Evolutionary conservation across 78 protist genomes (phyloP), one percentile per base, ranked within the genome.

Genomic region (Chrysochromulina parva): DNA sequence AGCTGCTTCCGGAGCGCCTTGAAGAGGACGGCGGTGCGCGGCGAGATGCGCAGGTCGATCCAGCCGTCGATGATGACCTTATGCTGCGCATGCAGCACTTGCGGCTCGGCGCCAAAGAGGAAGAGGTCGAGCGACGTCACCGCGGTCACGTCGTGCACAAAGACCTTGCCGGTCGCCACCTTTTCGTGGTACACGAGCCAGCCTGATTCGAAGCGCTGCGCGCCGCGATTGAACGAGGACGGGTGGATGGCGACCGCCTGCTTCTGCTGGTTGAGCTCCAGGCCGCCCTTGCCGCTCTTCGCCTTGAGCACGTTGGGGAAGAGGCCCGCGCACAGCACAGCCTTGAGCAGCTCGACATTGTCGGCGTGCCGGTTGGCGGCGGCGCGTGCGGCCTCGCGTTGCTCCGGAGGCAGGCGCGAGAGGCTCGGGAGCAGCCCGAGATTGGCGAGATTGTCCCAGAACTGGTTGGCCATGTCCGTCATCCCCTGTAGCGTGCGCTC

Each of bases 271-370:
- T 92, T 24, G 48, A 95, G 81, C 47, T 71, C 91, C 28, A 58
- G 62, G 14, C 38, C 50, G 16, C 20, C 38, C 11, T 65, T 80
- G 62, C 67, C 88, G 57, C 26, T n/a, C 90, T 38, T 1, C 50
- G 86, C 24, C 17, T 81, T 84, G 0, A 92, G 94, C 13, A 93
- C 92, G 52, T 90, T 95, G 59, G 96, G 95, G 50, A 89, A 92
- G 24, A 87, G 74, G 26, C 95, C 95, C 20, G 97, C 96, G 67
- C 89, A 94, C 17, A 93, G 50, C n/a, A 93, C 95, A 24, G 97
- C 94, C 38, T 67, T 69, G 62, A 86, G 47, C 28, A 86, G 81
- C 24, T 14, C 57, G 57, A 55, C 26, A 13, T 6, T 17, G 82
- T 74, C 82, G 22, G 82, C 82, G 22, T 74, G 53, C 55, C 3